Conservation (phyloP, 257 asterid species). For the Solanum bukasovii region DNA sequence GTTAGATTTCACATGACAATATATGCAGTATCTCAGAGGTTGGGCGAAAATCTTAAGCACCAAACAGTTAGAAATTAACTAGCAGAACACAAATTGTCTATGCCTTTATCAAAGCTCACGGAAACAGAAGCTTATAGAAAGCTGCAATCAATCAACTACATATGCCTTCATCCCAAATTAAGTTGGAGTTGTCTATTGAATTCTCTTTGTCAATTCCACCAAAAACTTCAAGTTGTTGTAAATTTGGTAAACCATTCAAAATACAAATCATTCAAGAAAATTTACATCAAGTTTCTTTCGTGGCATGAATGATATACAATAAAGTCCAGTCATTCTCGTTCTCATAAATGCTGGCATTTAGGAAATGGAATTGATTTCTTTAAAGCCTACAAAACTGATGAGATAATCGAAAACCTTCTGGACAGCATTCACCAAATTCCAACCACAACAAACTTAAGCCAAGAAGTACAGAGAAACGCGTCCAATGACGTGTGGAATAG, state of each 20-base stretch:
- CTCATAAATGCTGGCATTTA: neutral
- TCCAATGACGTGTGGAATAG: neutral
- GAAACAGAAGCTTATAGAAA: neutral
- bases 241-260: neutral
- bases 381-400: neutral
- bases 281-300: neutral
- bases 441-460: neutral
- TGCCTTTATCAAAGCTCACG: neutral
- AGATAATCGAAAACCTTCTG: neutral
- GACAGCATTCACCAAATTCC: neutral
- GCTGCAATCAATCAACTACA: neutral
- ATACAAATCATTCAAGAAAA: neutral
- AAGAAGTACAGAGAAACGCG: neutral
- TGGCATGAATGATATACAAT: neutral
- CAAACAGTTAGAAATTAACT: neutral
- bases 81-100: neutral
- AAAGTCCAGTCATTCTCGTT: neutral
- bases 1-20: neutral
- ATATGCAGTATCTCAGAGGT: neutral
- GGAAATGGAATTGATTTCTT: neutral
- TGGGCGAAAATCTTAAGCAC: neutral
- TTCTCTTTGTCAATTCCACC: neutral
- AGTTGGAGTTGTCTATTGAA: neutral
- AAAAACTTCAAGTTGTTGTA: neutral
- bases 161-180: neutral